A percentile compares a stretch with the other conserved stretches of the same genome.
phyloP scores from a whole-genome alignment of 202 grass and related monocot species.

The Setaria italica region DNA sequence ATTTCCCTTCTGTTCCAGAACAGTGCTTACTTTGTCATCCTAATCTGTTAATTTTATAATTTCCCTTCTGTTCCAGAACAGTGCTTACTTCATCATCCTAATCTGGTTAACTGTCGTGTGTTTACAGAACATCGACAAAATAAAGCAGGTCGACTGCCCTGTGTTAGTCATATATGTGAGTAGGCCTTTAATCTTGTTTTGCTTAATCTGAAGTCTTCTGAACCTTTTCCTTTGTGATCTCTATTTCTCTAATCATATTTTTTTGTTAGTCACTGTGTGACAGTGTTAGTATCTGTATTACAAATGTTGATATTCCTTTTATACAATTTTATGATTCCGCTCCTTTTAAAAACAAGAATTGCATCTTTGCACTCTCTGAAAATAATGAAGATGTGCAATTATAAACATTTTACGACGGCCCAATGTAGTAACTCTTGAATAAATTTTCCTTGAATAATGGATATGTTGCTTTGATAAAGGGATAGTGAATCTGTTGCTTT shows the following conservation, averaged over 20 bases:
- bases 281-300: background rate
- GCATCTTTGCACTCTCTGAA: background rate
- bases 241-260: background rate
- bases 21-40: no score
- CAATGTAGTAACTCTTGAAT: background rate
- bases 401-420: background rate
- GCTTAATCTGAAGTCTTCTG: background rate
- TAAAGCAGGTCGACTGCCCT: slow-evolving; percentile 90
- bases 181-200: slow-evolving; percentile 3
- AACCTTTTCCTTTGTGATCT: background rate
- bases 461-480: background rate
- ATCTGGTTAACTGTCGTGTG: slow-evolving; percentile 18
- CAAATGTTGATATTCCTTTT: background rate
- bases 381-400: background rate
- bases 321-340: background rate
- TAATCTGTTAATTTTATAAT: no score
- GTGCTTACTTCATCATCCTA: slow-evolving; percentile 10
- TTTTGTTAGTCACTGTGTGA: background rate
- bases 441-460: background rate
- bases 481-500: background rate
- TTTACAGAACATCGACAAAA: slow-evolving; percentile 95
- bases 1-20: background rate
- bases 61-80: background rate
- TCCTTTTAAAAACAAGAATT: slow-evolving; percentile 3
- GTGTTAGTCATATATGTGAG: slow-evolving; percentile 99